phyloP scores from a whole-genome alignment of 176 grass and related monocot species.

The Tillandsia leiboldiana region DNA sequence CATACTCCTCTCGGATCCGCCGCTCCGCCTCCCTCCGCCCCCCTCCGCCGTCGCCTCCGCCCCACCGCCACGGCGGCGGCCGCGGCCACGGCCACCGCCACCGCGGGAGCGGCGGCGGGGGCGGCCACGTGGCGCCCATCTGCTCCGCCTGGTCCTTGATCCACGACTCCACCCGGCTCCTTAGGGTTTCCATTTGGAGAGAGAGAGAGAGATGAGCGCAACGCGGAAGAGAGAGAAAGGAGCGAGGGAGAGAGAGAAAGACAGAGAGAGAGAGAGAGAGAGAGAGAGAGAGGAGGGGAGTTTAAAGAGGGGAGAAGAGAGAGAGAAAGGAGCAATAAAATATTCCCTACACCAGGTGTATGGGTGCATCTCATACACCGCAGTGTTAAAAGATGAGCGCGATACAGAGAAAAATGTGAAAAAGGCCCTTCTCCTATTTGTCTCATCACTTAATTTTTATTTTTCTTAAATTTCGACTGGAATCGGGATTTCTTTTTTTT shows the following conservation, averaged over 20 bases:
- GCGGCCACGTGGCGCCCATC: slow-evolving; percentile 35
- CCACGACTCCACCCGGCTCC: slow-evolving; percentile 64
- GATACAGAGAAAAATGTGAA: too few relatives aligned
- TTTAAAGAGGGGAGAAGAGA: too few relatives aligned
- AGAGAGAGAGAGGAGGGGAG: not conserved
- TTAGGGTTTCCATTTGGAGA: slow-evolving; percentile 38
- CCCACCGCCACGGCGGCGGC: slow-evolving; percentile 33
- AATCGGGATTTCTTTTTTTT: too few relatives aligned
- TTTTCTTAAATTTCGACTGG: too few relatives aligned
- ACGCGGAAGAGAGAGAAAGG: not conserved
- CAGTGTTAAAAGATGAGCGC: too few relatives aligned
- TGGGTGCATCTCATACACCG: too few relatives aligned
- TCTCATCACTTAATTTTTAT: too few relatives aligned
- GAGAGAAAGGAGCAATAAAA: too few relatives aligned
- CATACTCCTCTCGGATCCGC: slow-evolving; percentile 55
- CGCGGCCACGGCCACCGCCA: slow-evolving; percentile 38
- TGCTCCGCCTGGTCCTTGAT: slow-evolving; percentile 46
- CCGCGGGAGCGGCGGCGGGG: slow-evolving; percentile 15
- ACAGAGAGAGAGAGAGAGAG: not conserved
- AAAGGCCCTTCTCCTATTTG: too few relatives aligned
- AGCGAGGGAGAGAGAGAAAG: not conserved
- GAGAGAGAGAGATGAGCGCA: not conserved
- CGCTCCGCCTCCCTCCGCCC: slow-evolving; percentile 39
- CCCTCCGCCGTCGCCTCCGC: slow-evolving; percentile 13
- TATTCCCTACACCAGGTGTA: too few relatives aligned